A percentile compares a stretch with the other conserved stretches of the same genome.
These are phyloP conservation scores for Ganoderma leucocontextum DNA, from an alignment of 1,284 basidiomycete genomes.

Conservation along the genomic window DNA sequence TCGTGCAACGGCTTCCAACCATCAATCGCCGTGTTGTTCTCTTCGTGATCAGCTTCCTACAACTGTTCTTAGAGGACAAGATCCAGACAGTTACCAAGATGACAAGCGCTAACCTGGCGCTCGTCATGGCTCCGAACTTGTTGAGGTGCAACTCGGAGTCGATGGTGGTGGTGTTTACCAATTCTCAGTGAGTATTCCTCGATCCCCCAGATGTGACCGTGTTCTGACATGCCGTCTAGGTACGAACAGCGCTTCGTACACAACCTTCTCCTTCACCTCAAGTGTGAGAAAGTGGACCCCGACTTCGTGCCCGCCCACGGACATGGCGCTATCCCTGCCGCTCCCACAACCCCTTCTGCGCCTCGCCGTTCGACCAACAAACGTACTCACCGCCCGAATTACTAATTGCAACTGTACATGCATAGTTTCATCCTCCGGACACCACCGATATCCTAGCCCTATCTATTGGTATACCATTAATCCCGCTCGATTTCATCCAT, in stretches of 20 bases:
- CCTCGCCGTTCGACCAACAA: constrained; percentile 50
- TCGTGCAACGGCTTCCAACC: constrained; percentile 81
- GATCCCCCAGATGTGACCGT: constrained; percentile 14
- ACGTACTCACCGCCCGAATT: constrained; percentile 53
- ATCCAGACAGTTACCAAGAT: constrained; percentile 83
- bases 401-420: constrained; percentile 39
- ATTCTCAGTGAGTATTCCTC: constrained; percentile 73
- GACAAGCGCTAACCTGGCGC: constrained; percentile 79
- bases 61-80: constrained; percentile 83
- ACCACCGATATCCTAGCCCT: neutral
- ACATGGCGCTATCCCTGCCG: constrained; percentile 60
- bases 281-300: constrained; percentile 75
- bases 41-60: constrained; percentile 89
- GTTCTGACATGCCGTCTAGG: constrained; percentile 49
- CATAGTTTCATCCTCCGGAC: constrained; percentile 1
- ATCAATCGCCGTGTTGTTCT: constrained; percentile 86
- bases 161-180: constrained; percentile 88
- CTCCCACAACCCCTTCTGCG: constrained; percentile 32
- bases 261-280: constrained; percentile 82
- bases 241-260: constrained; percentile 90
- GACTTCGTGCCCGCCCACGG: constrained; percentile 83
- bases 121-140: constrained; percentile 91
- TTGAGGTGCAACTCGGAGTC: constrained; percentile 84
- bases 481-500: constrained; percentile 19
- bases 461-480: constrained; percentile 25